These are phyloP conservation scores for Puccinia novopanici DNA, from an alignment of 1,284 basidiomycete genomes.

Conservation along the genomic window DNA sequence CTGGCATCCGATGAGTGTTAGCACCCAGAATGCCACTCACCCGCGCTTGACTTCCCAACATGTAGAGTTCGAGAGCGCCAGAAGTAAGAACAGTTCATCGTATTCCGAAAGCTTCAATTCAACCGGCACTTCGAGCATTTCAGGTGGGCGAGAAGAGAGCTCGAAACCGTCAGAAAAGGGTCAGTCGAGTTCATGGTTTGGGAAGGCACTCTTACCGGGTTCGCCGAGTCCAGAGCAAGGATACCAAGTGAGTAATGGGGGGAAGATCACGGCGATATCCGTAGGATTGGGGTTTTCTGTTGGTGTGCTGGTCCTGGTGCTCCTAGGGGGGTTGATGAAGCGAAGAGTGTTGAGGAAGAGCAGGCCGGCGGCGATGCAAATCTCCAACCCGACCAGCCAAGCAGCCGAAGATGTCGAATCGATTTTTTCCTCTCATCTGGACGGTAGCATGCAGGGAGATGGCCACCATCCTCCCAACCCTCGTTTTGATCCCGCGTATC, in stretches of 20 bases:
- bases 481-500: not conserved
- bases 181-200: not conserved
- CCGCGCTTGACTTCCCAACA: not conserved
- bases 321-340: constrained; percentile 6
- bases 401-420: not conserved
- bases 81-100: not conserved
- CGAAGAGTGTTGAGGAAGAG: not conserved
- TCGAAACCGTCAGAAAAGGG: not conserved
- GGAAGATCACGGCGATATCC: constrained; percentile 4
- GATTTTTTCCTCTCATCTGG: not conserved
- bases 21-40: not conserved
- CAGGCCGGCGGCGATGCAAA: not conserved
- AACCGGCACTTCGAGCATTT: not conserved
- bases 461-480: not conserved
- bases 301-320: constrained; percentile 11
- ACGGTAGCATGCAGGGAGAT: not conserved
- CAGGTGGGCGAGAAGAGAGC: not conserved
- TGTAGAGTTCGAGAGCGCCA: not conserved
- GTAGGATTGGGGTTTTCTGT: constrained; percentile 15
- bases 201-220: not conserved
- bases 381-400: constrained; percentile 2
- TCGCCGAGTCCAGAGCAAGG: not conserved
- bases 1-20: not conserved
- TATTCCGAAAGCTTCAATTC: not conserved
- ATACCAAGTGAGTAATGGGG: constrained; percentile 1